Percentiles rank a stretch among this genome's conserved stretches.
Evolutionary conservation across 805 yeast species (phyloP).

Genomic region (Saccharomycopsis schoenii): DNA sequence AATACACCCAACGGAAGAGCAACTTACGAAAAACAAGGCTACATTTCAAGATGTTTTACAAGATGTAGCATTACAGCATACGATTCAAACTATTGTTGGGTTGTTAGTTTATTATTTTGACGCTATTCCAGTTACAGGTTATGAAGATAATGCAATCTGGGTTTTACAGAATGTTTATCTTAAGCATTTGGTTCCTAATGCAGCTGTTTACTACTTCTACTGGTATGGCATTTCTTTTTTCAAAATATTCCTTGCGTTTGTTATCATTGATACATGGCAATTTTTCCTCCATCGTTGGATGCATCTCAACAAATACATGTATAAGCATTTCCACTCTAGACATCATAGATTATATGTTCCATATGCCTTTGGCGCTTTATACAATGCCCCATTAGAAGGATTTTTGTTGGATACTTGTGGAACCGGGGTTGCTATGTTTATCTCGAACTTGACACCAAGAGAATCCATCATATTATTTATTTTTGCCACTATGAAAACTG

Average conservation of each 20-base stretch:
- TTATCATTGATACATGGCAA: slow-evolving; percentile 91
- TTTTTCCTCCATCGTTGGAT: slow-evolving; percentile 78
- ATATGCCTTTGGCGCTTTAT: slow-evolving; percentile 92
- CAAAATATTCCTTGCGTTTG: slow-evolving; percentile 54
- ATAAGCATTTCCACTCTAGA: slow-evolving; percentile 80
- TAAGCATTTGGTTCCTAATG: slow-evolving; percentile 37
- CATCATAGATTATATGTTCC: slow-evolving; percentile 95
- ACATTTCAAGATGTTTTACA: slow-evolving; percentile 55
- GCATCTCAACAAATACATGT: slow-evolving; percentile 73
- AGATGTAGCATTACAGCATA: slow-evolving; percentile 80
- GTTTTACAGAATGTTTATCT: slow-evolving; percentile 26
- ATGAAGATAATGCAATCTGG: slow-evolving; percentile 40
- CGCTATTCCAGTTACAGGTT: slow-evolving; percentile 40
- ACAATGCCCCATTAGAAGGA: slow-evolving; percentile 92
- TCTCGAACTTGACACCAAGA: slow-evolving; percentile 58
- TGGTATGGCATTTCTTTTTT: slow-evolving; percentile 51
- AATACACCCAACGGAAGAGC: slow-evolving; percentile 89
- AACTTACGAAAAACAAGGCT: slow-evolving; percentile 65
- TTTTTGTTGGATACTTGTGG: slow-evolving; percentile 86
- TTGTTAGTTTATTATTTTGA: slow-evolving; percentile 42
- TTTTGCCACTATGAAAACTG: slow-evolving; percentile 91
- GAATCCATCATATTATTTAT: slow-evolving; percentile 69
- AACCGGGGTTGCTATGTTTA: slow-evolving; percentile 69
- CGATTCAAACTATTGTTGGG: slow-evolving; percentile 73
- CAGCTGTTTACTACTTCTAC: slow-evolving; percentile 41